Percentiles rank a stretch among this genome's conserved stretches.
These are phyloP conservation scores for Nakaseomyces bracarensis DNA, from an alignment of 1,139 yeast genomes.

Conservation along the genomic window DNA sequence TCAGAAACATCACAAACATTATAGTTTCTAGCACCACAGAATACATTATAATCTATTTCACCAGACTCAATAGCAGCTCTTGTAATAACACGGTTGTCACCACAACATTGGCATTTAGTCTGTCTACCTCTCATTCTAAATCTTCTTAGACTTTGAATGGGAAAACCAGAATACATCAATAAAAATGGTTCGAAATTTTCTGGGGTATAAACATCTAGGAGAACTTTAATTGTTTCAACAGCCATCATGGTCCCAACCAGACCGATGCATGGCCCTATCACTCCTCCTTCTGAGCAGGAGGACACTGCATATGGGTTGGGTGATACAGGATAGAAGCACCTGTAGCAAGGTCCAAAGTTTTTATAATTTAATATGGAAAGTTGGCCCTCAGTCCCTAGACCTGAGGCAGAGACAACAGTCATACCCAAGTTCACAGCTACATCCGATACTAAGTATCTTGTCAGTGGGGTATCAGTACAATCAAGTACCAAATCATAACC, in stretches of 20 bases:
- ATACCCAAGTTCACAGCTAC: conserved; percentile 61
- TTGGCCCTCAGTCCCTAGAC: conserved; percentile 88
- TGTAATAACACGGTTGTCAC: conserved; percentile 42
- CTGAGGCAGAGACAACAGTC: conserved; percentile 86
- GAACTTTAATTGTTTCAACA: conserved; percentile 69
- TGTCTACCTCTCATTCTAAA: conserved; percentile 76
- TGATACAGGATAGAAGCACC: conserved; percentile 87
- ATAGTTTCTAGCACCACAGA: conserved; percentile 60
- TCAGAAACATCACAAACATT: conserved; percentile 39
- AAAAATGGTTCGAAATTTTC: conserved; percentile 61
- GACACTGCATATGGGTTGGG: conserved; percentile 80
- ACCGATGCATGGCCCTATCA: conserved; percentile 92
- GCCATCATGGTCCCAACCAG: conserved; percentile 86
- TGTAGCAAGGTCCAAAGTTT: conserved; percentile 79
- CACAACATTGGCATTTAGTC: conserved; percentile 56
- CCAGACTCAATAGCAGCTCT: conserved; percentile 40
- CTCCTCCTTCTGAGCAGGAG: conserved; percentile 92
- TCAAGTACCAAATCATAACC: conserved; percentile 72
- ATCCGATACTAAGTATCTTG: conserved; percentile 82
- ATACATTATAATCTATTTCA: conserved; percentile 52
- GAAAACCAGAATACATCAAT: conserved; percentile 63
- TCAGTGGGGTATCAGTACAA: conserved; percentile 89
- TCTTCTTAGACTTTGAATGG: conserved; percentile 57
- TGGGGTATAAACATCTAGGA: conserved; percentile 47
- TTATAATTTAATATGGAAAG: conserved; percentile 62